Evolutionary conservation across 2,329 filamentous ascomycete genomes (phyloP).

Genomic region (Aspergillus aculeatinus): DNA sequence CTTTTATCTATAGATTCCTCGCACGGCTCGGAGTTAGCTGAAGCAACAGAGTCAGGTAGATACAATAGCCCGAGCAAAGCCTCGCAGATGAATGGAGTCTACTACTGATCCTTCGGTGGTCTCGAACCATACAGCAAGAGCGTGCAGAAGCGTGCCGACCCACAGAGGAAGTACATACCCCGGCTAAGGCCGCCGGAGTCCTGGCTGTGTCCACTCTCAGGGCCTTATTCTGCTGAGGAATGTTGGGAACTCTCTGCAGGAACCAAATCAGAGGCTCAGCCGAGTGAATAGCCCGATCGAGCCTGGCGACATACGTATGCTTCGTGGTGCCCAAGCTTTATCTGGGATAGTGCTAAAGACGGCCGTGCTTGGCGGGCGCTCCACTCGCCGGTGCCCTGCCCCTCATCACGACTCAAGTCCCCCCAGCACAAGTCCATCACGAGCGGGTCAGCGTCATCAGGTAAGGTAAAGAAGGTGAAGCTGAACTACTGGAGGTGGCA

Average conservation of each 20-base stretch:
- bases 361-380: not conserved
- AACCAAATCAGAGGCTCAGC: not conserved
- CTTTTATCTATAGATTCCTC: not conserved
- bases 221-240: not conserved
- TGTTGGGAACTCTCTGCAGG: not conserved
- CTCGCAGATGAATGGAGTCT: not conserved
- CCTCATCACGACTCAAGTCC: not conserved
- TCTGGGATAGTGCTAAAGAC: not conserved
- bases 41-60: not conserved
- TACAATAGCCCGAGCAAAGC: not conserved
- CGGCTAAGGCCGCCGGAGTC: not conserved
- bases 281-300: not conserved
- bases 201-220: not conserved
- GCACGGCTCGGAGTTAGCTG: not conserved
- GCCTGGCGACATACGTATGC: not conserved
- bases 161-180: not conserved
- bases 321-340: not conserved
- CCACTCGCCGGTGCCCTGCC: not conserved
- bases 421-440: not conserved
- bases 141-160: not conserved
- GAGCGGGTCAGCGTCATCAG: no score
- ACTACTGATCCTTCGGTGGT: not conserved
- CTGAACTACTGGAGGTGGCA: no score
- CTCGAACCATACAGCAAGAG: not conserved
- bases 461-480: no score